Evolutionary conservation across 1,284 basidiomycete species (phyloP).

Genomic region (Moesziomyces globuligerus): DNA sequence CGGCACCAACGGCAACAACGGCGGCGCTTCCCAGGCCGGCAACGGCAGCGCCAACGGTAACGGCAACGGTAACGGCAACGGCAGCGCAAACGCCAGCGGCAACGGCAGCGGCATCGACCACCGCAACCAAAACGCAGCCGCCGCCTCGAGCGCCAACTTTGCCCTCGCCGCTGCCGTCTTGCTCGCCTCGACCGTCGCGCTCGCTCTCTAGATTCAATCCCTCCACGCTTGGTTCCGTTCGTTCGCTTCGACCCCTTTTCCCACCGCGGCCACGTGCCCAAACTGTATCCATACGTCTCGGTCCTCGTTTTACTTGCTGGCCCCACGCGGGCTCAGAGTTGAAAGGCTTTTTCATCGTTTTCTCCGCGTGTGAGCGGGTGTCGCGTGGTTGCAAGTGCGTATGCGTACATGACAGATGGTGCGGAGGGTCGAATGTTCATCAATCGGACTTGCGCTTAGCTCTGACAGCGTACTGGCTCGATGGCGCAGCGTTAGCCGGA

Average conservation of each 20-base stretch:
- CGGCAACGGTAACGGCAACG: slow-evolving; percentile 6
- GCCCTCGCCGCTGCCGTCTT: slow-evolving; percentile 4
- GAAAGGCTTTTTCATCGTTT: background rate
- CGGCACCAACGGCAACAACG: slow-evolving; percentile 34
- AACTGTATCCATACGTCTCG: slow-evolving; percentile 35
- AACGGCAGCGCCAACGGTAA: slow-evolving; percentile 9
- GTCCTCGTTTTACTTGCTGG: slow-evolving; percentile 22
- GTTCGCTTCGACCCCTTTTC: background rate
- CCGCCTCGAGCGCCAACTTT: background rate
- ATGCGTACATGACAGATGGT: background rate
- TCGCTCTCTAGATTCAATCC: slow-evolving; percentile 13
- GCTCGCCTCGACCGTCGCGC: slow-evolving; percentile 8
- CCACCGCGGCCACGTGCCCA: too few relatives aligned
- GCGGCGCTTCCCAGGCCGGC: slow-evolving; percentile 21
- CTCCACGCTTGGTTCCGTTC: background rate
- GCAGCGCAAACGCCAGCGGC: slow-evolving; percentile 3
- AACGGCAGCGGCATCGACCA: slow-evolving; percentile 28
- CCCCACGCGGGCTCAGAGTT: slow-evolving; percentile 37
- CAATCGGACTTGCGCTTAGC: slow-evolving; percentile 23
- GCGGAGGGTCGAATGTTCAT: background rate
- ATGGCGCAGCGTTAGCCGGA: slow-evolving; percentile 5
- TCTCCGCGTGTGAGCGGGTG: slow-evolving; percentile 1
- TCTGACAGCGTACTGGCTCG: slow-evolving; percentile 4
- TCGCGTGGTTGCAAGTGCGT: background rate
- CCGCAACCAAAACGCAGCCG: slow-evolving; percentile 19